A percentile compares a stretch with the other conserved stretches of the same genome.
phyloP scores from a whole-genome alignment of 495 filamentous ascomycete species.

The Sabuloglossum arenarium region DNA sequence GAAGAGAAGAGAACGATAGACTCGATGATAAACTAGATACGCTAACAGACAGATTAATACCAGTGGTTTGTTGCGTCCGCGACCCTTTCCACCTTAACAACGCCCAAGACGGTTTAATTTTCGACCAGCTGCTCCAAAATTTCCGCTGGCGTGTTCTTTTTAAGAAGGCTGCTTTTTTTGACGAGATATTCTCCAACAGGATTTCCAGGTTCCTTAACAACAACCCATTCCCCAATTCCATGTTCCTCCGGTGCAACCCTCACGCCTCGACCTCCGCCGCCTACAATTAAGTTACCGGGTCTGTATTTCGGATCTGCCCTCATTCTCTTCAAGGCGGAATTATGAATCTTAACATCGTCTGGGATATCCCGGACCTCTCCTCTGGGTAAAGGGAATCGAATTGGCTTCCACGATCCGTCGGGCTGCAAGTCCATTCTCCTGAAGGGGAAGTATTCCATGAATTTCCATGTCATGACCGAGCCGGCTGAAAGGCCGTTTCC shows the following conservation, averaged over 20 bases:
- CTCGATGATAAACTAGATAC: no score
- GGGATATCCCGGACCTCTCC: conserved; percentile 74
- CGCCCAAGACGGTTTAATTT: no score
- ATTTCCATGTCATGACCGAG: conserved; percentile 51
- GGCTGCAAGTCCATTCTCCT: conserved; percentile 57
- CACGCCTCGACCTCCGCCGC: conserved; percentile 56
- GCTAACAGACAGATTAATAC: no score
- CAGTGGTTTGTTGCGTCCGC: no score
- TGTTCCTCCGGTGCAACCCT: conserved; percentile 33
- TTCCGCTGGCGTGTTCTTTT: neutral
- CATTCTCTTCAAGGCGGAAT: conserved; percentile 56
- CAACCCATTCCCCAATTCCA: conserved; percentile 58
- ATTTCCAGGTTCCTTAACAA: conserved; percentile 39
- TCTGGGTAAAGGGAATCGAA: conserved; percentile 57
- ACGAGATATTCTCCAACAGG: conserved; percentile 30
- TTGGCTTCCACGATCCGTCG: conserved; percentile 64
- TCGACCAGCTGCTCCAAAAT: no score
- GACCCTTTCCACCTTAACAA: no score
- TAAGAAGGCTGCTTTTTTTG: neutral
- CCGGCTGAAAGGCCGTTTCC: conserved; percentile 33
- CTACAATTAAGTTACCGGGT: conserved; percentile 62
- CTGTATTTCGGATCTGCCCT: conserved; percentile 39
- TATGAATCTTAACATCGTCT: conserved; percentile 44
- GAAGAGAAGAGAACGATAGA: no score
- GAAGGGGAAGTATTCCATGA: conserved; percentile 78